Evolutionary conservation across 2,329 filamentous ascomycete species (phyloP), one percentile per base, ranked within the genome.

Genomic region (Fusarium decemcellulare): DNA sequence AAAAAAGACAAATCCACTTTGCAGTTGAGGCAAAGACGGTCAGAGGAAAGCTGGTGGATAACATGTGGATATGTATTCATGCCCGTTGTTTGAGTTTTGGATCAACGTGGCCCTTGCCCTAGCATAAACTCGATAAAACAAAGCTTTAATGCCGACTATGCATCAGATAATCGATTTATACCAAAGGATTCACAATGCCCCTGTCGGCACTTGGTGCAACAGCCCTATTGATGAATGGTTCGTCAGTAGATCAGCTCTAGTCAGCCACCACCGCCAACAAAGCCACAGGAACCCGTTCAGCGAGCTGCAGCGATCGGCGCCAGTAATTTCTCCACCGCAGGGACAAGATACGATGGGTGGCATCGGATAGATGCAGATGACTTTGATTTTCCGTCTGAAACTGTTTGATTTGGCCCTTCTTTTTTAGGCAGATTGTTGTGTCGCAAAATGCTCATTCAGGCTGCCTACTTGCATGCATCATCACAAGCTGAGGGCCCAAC

Each of bases 271-370:
- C 48, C 37, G 37, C 37, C 14, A 36, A 53, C 37, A 29, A 40
- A 53, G 50, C 50, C 50, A 52, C 50, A 52, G 50, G 36, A 18
- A 53, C 50, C 32, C 18, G 36, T 18, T 40, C 36, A 53, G n/a
- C 50, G 36, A 53, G 50, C 36, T 29, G 50, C 50, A 53, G 50
- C 40, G 50, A 53, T 53, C 39, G 50, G 32, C 16, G 18, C 42
- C 39, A 36, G 46, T 37, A 30, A 40, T 56, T 40, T 36, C 50
- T 42, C 36, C 50, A 68, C 60, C 46, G 36, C 65, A 60, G 18
- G 50, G 39, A 23, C 16, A 32, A 65, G 59, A 68, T 48, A 37
- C 37, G 65, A 57, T 56, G 50, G 61, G 44, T 8, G 11, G 11
- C 53, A 46, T 16, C 46, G 50, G 54, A 15, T n/a, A 60, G 39